Conservation (phyloP, 202 grass and related monocot species). For the Elaeis oleifera region DNA sequence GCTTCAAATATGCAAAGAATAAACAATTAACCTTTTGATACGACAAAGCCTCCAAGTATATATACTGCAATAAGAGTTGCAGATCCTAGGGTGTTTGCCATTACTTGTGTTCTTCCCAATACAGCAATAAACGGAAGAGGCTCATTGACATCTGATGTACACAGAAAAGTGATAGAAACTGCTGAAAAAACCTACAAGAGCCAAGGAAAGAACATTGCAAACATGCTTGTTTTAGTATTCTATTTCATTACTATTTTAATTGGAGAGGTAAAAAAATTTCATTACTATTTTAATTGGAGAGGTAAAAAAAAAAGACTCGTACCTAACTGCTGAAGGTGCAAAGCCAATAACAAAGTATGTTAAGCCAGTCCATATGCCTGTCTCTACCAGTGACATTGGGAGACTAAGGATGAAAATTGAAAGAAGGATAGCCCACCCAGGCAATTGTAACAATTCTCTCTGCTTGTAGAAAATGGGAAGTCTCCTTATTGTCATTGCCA, state of each 20-base stretch:
- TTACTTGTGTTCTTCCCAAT: constrained; percentile 66
- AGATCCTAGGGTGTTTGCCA: constrained; percentile 60
- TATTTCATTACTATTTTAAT: too few relatives aligned
- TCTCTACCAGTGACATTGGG: constrained; percentile 1
- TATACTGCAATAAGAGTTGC: constrained; percentile 63
- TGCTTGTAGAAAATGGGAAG: constrained; percentile 17
- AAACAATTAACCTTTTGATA: constrained; percentile 61
- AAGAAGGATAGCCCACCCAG: constrained; percentile 3
- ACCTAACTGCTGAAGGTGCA: constrained; percentile 13
- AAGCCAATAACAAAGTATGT: constrained; percentile 8
- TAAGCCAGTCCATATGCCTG: constrained; percentile 8
- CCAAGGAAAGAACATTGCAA: not conserved
- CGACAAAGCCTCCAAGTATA: constrained; percentile 69
- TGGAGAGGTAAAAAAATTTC: too few relatives aligned
- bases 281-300: too few relatives aligned
- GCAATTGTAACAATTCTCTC: not conserved
- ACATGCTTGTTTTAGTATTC: too few relatives aligned
- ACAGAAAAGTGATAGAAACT: constrained; percentile 61
- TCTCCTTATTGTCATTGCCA: constrained; percentile 7
- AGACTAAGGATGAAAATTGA: constrained; percentile 9
- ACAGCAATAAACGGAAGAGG: constrained; percentile 65
- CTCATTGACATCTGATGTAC: constrained; percentile 81
- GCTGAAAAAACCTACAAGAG: constrained; percentile 58
- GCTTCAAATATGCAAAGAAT: not conserved
- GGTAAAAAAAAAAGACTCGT: not conserved